phyloP scores from a whole-genome alignment of 352 stramenopile genomes.

The Phytopythium aichiense region DNA sequence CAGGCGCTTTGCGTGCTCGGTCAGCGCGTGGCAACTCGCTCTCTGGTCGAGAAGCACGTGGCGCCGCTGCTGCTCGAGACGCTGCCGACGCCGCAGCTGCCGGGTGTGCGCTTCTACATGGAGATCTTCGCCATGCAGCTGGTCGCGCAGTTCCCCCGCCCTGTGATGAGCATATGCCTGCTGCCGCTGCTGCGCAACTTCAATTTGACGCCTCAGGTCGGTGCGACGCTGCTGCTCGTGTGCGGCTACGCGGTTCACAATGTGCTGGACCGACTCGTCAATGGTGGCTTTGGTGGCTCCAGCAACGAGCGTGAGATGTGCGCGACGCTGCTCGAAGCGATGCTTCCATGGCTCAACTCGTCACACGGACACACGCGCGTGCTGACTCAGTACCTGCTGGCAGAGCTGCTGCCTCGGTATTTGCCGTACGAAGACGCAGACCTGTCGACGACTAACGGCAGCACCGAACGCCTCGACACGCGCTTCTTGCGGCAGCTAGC shows the following conservation, averaged over 20 bases:
- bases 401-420: constrained; percentile 59
- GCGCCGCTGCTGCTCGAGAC: constrained; percentile 37
- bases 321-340: constrained; percentile 31
- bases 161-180: constrained; percentile 34
- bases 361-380: constrained; percentile 82
- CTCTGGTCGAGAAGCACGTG: constrained; percentile 15
- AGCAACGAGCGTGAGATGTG: constrained; percentile 22
- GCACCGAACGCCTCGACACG: constrained; percentile 18
- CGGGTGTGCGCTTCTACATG: constrained; percentile 75
- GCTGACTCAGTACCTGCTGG: constrained; percentile 67
- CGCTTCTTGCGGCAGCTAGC: constrained; percentile 49
- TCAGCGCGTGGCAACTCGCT: constrained; percentile 30
- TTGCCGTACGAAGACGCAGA: constrained; percentile 15
- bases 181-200: constrained; percentile 61
- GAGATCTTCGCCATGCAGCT: constrained; percentile 80
- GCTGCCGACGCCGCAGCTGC: constrained; percentile 58
- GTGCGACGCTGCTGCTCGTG: constrained; percentile 59
- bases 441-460: background rate
- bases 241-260: constrained; percentile 30
- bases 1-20: constrained; percentile 75
- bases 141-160: constrained; percentile 37
- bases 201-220: constrained; percentile 73
- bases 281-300: constrained; percentile 5
- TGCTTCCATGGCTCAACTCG: constrained; percentile 75
- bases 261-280: constrained; percentile 21